These are phyloP conservation scores for Nicotiana noctiflora DNA, from an alignment of 257 asterid species.

Conservation along the genomic window DNA sequence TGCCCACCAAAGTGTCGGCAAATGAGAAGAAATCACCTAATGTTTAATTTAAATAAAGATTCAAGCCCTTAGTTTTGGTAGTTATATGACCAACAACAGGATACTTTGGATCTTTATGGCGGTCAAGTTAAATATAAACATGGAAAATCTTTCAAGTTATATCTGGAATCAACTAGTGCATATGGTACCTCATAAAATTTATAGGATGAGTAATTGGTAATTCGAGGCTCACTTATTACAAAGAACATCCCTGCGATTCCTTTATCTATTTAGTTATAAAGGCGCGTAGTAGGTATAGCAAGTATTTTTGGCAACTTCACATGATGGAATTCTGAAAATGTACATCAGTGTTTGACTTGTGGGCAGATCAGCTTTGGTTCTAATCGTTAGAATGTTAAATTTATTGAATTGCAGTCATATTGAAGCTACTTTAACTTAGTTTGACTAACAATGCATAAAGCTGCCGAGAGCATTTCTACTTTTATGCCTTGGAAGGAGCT, in stretches of 20 bases:
- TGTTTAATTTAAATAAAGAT: not conserved
- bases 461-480: not conserved
- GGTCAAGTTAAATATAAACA: not conserved
- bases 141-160: not conserved
- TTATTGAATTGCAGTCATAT: not conserved
- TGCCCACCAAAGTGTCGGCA: not conserved
- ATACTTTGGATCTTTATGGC: not conserved
- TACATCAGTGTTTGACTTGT: not conserved
- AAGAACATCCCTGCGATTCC: not conserved
- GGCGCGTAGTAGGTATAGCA: not conserved
- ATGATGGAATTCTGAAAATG: not conserved
- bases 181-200: not conserved
- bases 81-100: not conserved
- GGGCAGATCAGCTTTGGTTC: not conserved
- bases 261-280: not conserved
- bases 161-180: not conserved
- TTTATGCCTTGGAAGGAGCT: not conserved
- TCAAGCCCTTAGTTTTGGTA: not conserved
- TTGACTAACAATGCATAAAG: not conserved
- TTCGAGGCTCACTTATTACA: not conserved
- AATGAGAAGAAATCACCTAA: not conserved
- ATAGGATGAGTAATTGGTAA: not conserved
- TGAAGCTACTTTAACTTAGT: not conserved
- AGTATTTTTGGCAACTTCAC: not conserved
- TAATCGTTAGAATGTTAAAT: not conserved